Base-by-base conservation (phyloP, 2,329 filamentous ascomycete species). In the Apiospora phragmitis region DNA sequence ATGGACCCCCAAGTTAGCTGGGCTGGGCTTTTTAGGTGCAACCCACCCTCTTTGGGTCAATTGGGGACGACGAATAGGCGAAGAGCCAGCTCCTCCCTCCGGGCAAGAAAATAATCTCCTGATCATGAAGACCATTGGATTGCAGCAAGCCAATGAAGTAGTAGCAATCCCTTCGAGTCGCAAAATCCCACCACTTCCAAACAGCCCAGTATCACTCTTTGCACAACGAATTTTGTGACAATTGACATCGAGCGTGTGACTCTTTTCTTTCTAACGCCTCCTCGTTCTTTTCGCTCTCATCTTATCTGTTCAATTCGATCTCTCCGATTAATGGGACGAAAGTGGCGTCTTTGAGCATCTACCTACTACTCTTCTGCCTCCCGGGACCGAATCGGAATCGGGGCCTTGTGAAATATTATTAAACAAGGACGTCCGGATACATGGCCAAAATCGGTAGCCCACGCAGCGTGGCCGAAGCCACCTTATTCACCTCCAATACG, bases 391-490 rank as follows among this genome's bases (percentile, higher is more conserved):
- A n/a, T n/a, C 43, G 43, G 43, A n/a, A 35, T 35, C 29, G 29
- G 29, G 26, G 29, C 55, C 55, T n/a, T 29, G 32, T 1, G 55
- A 38, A 18, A 62, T n/a, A n/a, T 11, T 11, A 4, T 3, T 26
- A 14, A 51, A n/a, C 43, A 21, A 32, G 26, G 29, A 35, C 14
- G 51, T 38, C 6, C 43, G 32, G 4, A 67, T 67, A 42, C 38
- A 67, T 67, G 65, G 65, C 67, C 67, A 45, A 18, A 45, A 51
- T 38, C 70, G 75, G 74, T 59, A 77, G 83, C 74, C 87, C 92
- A 72, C 91, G 92, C 79, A 93, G 90, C 83, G 91, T 93, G 80
- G 89, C 89, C 76, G 93, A 95, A 80, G 93, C 93, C 75, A 96
- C 93, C 77, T 91, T 93, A 79, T 96, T 93, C 82, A 93, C 91